Evolutionary conservation across 1,284 basidiomycete species (phyloP).

Genomic region (Leccinum solheimii): DNA sequence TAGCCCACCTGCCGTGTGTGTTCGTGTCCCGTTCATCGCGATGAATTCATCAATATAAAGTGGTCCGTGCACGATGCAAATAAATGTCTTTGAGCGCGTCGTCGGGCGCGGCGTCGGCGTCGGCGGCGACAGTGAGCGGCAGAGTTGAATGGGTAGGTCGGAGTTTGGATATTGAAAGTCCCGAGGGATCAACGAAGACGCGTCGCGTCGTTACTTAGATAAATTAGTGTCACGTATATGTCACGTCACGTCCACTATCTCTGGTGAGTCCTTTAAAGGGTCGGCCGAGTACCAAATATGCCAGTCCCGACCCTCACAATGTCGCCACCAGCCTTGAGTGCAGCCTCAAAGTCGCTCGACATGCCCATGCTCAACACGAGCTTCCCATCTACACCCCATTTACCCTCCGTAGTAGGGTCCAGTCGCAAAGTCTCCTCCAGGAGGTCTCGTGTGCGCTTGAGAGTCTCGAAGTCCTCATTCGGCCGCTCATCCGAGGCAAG

Average conservation of each 20-base stretch:
- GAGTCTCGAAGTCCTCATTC: slow-evolving; percentile 82
- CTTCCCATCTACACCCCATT: slow-evolving; percentile 57
- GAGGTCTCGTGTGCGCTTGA: slow-evolving; percentile 63
- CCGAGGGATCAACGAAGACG: slow-evolving; percentile 37
- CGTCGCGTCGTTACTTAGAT: slow-evolving; percentile 27
- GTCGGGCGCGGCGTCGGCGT: slow-evolving; percentile 32
- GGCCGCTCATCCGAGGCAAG: slow-evolving; percentile 54
- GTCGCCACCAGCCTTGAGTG: slow-evolving; percentile 81
- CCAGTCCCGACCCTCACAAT: slow-evolving; percentile 91
- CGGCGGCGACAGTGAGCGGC: slow-evolving; percentile 29
- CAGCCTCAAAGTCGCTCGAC: slow-evolving; percentile 93
- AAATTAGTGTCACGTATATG: slow-evolving; percentile 33
- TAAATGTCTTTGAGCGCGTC: slow-evolving; percentile 10
- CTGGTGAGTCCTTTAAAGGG: slow-evolving; percentile 41
- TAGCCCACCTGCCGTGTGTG: slow-evolving; percentile 20
- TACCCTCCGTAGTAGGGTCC: slow-evolving; percentile 32
- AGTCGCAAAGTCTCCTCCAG: slow-evolving; percentile 50
- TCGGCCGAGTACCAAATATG: slow-evolving; percentile 79
- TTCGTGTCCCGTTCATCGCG: slow-evolving; percentile 29
- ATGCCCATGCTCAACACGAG: slow-evolving; percentile 96
- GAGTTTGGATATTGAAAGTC: slow-evolving; percentile 31
- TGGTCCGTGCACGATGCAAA: slow-evolving; percentile 6
- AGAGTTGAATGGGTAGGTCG: slow-evolving; percentile 27
- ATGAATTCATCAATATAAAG: slow-evolving; percentile 17
- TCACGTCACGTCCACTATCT: slow-evolving; percentile 18